phyloP scores from a whole-genome alignment of 2,329 filamentous ascomycete genomes.

The Dactylella cylindrospora region DNA sequence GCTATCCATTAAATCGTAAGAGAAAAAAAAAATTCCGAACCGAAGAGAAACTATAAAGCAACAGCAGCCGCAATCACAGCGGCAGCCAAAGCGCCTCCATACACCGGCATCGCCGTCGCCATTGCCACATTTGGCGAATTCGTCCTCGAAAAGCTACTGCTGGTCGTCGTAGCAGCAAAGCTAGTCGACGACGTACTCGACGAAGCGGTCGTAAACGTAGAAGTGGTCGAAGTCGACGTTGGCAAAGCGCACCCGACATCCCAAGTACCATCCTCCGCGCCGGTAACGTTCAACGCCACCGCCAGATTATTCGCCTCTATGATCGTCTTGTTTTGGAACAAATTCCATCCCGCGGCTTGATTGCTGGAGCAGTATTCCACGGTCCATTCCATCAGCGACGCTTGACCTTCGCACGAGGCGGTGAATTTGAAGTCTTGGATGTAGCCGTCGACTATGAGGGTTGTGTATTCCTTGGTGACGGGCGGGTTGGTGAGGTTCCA shows the following conservation, averaged over 20 bases:
- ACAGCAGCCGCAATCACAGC: constrained; percentile 11
- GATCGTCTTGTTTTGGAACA: constrained; percentile 37
- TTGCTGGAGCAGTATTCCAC: constrained; percentile 35
- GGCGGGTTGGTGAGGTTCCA: constrained; percentile 41
- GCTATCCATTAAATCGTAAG: not conserved
- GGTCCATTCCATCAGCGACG: constrained; percentile 33
- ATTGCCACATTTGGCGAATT: constrained; percentile 22
- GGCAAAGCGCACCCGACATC: constrained; percentile 36
- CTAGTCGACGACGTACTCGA: not conserved
- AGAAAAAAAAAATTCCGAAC: not conserved
- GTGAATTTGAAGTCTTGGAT: constrained; percentile 42
- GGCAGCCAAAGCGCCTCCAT: constrained; percentile 24
- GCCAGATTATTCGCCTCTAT: constrained; percentile 29
- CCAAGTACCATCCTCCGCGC: constrained; percentile 28
- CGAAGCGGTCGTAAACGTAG: not conserved
- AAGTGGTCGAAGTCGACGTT: not conserved
- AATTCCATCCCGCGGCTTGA: constrained; percentile 17
- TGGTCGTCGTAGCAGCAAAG: not conserved
- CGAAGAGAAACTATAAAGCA: constrained; percentile 4
- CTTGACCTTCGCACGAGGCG: constrained; percentile 19
- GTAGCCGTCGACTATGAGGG: constrained; percentile 22
- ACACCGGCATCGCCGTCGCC: constrained; percentile 15
- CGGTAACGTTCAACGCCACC: constrained; percentile 23
- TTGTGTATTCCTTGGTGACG: constrained; percentile 18
- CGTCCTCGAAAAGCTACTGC: constrained; percentile 5